Percentiles rank a stretch among this genome's conserved stretches.
phyloP scores from a whole-genome alignment of 768 basidiomycete genomes.

The Amanita rubescens region DNA sequence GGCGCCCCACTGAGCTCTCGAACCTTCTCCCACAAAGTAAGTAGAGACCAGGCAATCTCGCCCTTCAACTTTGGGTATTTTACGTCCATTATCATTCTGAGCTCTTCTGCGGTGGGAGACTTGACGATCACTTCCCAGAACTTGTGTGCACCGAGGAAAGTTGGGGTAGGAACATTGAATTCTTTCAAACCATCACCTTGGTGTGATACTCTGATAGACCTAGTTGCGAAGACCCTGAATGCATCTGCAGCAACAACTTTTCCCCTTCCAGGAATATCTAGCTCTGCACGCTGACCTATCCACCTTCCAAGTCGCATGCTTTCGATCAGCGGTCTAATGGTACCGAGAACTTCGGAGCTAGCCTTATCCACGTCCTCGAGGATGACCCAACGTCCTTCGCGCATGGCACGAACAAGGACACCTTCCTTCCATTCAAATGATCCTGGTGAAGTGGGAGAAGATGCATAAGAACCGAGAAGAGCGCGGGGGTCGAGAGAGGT shows the following conservation, averaged over 20 bases:
- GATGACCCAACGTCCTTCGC: slow-evolving; percentile 87
- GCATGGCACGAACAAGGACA: slow-evolving; percentile 81
- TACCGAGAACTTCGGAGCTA: slow-evolving; percentile 81
- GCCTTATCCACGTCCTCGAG: slow-evolving; percentile 90
- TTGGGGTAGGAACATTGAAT: slow-evolving; percentile 45
- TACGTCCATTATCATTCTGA: slow-evolving; percentile 59
- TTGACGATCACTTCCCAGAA: slow-evolving; percentile 64
- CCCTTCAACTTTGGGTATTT: slow-evolving; percentile 60
- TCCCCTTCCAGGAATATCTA: slow-evolving; percentile 72
- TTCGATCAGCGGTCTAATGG: slow-evolving; percentile 79
- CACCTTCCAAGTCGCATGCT: slow-evolving; percentile 60
- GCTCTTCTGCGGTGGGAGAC: slow-evolving; percentile 58
- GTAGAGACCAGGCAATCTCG: slow-evolving; percentile 39
- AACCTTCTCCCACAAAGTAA: slow-evolving; percentile 64
- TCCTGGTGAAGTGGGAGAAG: slow-evolving; percentile 76
- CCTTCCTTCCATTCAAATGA: slow-evolving; percentile 97
- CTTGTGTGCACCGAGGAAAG: slow-evolving; percentile 83
- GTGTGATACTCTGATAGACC: slow-evolving; percentile 49
- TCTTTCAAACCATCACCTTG: slow-evolving; percentile 12
- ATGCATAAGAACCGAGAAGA: slow-evolving; percentile 87
- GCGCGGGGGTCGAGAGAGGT: slow-evolving; percentile 93
- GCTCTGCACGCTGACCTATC: slow-evolving; percentile 62
- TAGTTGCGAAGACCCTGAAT: slow-evolving; percentile 87
- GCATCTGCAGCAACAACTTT: slow-evolving; percentile 65
- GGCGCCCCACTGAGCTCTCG: slow-evolving; percentile 30